phyloP scores from a whole-genome alignment of 768 basidiomycete species.

The Mrakia blollopis region DNA sequence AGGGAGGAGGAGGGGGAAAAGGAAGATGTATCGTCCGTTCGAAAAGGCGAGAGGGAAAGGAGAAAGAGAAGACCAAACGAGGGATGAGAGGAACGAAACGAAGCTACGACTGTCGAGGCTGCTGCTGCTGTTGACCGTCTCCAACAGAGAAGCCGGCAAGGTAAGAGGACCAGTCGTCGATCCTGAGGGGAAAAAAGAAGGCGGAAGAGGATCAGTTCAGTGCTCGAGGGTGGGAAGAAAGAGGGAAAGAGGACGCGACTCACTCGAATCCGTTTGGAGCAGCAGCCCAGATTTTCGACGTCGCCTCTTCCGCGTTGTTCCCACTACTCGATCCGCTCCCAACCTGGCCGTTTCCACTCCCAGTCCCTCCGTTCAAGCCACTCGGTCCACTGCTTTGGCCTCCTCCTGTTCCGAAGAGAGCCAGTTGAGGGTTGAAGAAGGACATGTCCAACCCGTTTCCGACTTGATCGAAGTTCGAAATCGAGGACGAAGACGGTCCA shows the following conservation, averaged over 20 bases:
- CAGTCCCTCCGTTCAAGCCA: neutral
- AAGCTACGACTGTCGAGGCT: too few species aligned
- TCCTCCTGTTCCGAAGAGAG: neutral
- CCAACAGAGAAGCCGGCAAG: slow-evolving; percentile 1
- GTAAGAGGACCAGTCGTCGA: slow-evolving; percentile 24
- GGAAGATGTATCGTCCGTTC: too few species aligned
- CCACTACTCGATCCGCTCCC: neutral
- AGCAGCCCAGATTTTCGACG: neutral
- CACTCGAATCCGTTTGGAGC: slow-evolving; percentile 12
- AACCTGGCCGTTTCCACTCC: too few species aligned
- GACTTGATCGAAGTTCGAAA: neutral
- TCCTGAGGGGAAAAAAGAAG: neutral
- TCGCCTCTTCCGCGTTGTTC: neutral
- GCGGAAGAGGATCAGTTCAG: neutral
- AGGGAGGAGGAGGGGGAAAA: too few species aligned
- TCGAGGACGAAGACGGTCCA: neutral
- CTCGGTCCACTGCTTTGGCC: neutral
- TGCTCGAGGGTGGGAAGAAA: neutral
- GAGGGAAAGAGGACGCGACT: neutral
- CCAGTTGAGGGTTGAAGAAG: slow-evolving; percentile 2
- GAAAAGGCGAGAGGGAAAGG: too few species aligned
- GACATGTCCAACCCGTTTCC: neutral
- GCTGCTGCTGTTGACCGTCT: neutral
- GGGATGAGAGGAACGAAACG: too few species aligned
- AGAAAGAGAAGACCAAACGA: too few species aligned